Percentiles rank a stretch among this genome's conserved stretches.
Conservation (phyloP, 2,329 filamentous ascomycete species). For the Diaporthe nobilis region DNA sequence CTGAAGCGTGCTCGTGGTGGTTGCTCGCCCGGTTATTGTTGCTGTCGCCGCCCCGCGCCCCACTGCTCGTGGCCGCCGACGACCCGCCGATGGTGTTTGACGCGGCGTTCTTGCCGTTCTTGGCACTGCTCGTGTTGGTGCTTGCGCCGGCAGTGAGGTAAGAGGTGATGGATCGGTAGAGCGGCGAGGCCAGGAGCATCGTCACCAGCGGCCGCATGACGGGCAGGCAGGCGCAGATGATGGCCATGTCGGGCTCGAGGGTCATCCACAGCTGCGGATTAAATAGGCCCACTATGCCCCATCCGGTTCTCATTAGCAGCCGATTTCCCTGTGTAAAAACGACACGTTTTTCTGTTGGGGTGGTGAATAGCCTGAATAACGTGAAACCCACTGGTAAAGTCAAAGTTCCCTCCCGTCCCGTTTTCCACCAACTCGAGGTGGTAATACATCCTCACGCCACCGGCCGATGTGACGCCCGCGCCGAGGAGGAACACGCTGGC, state of each 20-base stretch:
- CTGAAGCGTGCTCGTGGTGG: background rate
- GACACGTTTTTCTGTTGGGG: background rate
- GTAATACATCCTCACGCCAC: conserved; percentile 26
- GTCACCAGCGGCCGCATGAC: conserved; percentile 13
- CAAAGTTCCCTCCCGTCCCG: background rate
- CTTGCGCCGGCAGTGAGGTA: background rate
- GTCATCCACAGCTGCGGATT: conserved; percentile 10
- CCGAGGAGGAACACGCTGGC: conserved; percentile 29
- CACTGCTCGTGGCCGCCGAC: background rate
- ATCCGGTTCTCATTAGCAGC: background rate
- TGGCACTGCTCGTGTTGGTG: background rate
- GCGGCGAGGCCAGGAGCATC: background rate
- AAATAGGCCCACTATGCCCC: background rate
- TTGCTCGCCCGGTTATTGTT: background rate
- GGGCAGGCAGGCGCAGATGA: conserved; percentile 26
- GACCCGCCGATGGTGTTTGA: background rate
- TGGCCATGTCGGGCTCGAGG: conserved; percentile 23
- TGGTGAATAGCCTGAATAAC: background rate
- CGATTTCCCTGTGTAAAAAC: background rate
- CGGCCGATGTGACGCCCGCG: background rate
- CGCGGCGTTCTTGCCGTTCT: background rate
- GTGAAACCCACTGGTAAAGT: background rate
- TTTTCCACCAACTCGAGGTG: conserved; percentile 12
- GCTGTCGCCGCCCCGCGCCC: background rate
- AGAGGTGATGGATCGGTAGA: conserved; percentile 10